A percentile compares a stretch with the other conserved stretches of the same genome.
Evolutionary conservation across 208 protist genomes (phyloP).

Genomic region (Porcisia deanei): DNA sequence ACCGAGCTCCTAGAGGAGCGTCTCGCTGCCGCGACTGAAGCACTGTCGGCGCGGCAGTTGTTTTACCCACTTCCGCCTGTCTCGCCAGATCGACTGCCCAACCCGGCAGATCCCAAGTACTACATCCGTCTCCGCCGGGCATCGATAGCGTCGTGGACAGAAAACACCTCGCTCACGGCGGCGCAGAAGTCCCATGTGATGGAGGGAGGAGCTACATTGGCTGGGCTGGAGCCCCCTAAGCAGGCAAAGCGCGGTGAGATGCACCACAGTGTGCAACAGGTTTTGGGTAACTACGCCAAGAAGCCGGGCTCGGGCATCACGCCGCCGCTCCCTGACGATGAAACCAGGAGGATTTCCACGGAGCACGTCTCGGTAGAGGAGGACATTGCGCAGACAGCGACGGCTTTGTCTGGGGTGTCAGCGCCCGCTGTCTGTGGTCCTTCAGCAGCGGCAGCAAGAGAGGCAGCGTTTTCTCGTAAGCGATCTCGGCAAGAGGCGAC

Average conservation of each 20-base stretch:
- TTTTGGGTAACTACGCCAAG: background rate
- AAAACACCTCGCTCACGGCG: background rate
- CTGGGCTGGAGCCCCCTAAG: background rate
- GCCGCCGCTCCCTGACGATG: background rate
- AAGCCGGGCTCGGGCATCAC: background rate
- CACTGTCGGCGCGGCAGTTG: background rate
- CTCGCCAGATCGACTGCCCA: slow-evolving; percentile 28
- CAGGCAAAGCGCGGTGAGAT: background rate
- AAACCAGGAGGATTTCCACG: background rate
- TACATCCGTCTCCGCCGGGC: slow-evolving; percentile 27
- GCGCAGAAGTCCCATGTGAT: background rate
- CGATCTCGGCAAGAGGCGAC: background rate
- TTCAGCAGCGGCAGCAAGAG: too few relatives aligned
- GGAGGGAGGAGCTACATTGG: background rate
- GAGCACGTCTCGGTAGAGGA: background rate
- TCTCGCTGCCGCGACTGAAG: slow-evolving; percentile 1
- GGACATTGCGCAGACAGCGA: background rate
- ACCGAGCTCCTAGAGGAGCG: slow-evolving; percentile 9
- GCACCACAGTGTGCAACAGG: background rate
- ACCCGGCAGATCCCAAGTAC: slow-evolving; percentile 17
- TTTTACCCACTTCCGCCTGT: slow-evolving; percentile 31
- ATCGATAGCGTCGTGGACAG: background rate
- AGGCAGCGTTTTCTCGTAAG: background rate
- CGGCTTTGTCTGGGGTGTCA: background rate
- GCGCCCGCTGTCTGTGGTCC: background rate